A percentile compares a stretch with the other conserved stretches of the same genome.
Conservation (phyloP, 257 asterid genomes). For the Nicotiana knightiana region DNA sequence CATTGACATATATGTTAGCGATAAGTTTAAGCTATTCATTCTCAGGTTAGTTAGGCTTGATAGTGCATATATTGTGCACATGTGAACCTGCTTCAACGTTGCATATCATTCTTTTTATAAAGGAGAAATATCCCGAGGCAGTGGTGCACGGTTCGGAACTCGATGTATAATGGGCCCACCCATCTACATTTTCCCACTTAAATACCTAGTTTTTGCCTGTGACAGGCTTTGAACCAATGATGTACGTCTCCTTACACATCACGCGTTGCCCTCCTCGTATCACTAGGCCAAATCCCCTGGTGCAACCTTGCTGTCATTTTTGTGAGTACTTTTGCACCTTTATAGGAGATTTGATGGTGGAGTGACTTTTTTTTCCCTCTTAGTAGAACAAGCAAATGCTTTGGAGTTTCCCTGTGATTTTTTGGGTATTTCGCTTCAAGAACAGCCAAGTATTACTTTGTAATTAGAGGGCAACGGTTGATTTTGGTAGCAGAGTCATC, state of each 20-base stretch:
- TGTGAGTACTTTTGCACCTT: background rate
- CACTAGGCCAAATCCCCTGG: too few relatives aligned
- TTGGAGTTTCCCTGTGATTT: slow-evolving; percentile 71
- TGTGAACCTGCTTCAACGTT: background rate
- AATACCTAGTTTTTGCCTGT: background rate
- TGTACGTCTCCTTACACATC: background rate
- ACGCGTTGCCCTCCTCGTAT: background rate
- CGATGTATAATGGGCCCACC: background rate
- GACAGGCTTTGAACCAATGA: background rate
- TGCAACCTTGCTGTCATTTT: too few relatives aligned
- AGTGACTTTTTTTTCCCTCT: slow-evolving; percentile 34
- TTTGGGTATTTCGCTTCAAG: slow-evolving; percentile 81
- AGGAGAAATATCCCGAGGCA: background rate
- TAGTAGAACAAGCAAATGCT: slow-evolving; percentile 45
- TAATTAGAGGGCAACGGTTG: slow-evolving; percentile 69
- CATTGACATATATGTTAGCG: background rate
- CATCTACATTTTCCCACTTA: background rate
- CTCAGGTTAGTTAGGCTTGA: background rate
- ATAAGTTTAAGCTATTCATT: background rate
- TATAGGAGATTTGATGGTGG: background rate
- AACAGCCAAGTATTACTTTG: slow-evolving; percentile 76
- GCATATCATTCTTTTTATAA: background rate
- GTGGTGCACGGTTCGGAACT: background rate
- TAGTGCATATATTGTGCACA: background rate
- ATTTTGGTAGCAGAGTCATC: slow-evolving; percentile 75